These are phyloP conservation scores for Aspergillus phoenicis DNA, from an alignment of 2,329 filamentous ascomycete genomes.

Conservation along the genomic window DNA sequence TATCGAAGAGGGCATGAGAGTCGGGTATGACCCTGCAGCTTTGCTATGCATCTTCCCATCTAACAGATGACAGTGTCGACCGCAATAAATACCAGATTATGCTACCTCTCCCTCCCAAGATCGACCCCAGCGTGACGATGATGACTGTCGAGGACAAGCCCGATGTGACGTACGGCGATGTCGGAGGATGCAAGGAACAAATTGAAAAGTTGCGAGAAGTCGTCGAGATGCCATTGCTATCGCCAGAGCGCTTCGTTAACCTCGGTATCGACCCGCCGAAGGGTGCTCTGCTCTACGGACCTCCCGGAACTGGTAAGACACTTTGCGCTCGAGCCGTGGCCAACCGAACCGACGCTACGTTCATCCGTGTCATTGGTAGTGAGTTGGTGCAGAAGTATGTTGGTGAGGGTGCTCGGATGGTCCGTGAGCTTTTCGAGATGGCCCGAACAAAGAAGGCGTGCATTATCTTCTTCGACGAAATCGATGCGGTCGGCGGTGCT, in stretches of 20 bases:
- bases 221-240: conserved; percentile 96
- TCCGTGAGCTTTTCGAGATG: conserved; percentile 98
- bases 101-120: conserved; percentile 93
- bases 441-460: conserved; percentile 98
- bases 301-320: conserved; percentile 98
- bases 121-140: conserved; percentile 98
- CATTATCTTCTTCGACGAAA: conserved; percentile 99
- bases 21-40: conserved; percentile 61
- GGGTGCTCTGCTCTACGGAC: conserved; percentile 93
- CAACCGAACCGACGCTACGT: conserved; percentile 96
- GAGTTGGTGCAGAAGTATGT: conserved; percentile 99
- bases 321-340: conserved; percentile 96
- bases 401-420: conserved; percentile 96
- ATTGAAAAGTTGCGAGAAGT: conserved; percentile 99
- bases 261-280: conserved; percentile 99
- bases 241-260: conserved; percentile 94
- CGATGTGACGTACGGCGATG: conserved; percentile 97
- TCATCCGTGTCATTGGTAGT: conserved; percentile 97
- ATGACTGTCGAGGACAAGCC: conserved; percentile 99
- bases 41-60: neutral
- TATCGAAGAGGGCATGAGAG: conserved; percentile 99
- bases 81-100: conserved; percentile 99
- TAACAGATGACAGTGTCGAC: conserved; percentile 66
- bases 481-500: conserved; percentile 92
- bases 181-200: conserved; percentile 98